These are phyloP conservation scores for Helminthosporium solani DNA, from an alignment of 2,329 filamentous ascomycete species.

Conservation along the genomic window DNA sequence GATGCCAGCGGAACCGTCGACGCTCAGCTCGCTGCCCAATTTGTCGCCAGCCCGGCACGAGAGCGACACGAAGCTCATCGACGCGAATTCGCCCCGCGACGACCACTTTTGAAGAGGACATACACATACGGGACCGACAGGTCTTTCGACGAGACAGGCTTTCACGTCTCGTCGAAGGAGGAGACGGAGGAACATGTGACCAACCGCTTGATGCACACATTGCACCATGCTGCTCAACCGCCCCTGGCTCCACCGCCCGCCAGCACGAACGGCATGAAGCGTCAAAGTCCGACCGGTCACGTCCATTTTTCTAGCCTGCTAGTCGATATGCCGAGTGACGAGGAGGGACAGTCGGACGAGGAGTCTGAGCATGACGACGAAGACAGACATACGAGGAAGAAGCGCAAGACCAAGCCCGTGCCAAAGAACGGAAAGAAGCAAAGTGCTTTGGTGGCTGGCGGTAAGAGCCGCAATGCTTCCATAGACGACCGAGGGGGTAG, in stretches of 20 bases:
- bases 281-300: constrained; percentile 12
- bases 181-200: constrained; percentile 27
- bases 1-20: constrained; percentile 29
- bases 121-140: constrained; percentile 41
- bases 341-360: constrained; percentile 26
- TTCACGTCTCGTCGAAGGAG: constrained; percentile 20
- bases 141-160: constrained; percentile 35
- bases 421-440: constrained; percentile 23
- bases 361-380: constrained; percentile 26
- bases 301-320: constrained; percentile 1
- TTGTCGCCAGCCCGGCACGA: constrained; percentile 18
- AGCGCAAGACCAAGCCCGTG: constrained; percentile 22
- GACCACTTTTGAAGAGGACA: constrained; percentile 26
- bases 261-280: constrained; percentile 9
- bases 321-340: constrained; percentile 13
- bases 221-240: constrained; percentile 24
- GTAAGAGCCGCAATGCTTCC: constrained; percentile 26
- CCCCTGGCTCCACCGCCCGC: constrained; percentile 11
- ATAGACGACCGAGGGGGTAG: constrained; percentile 21
- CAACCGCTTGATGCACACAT: constrained; percentile 25
- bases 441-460: constrained; percentile 9
- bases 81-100: constrained; percentile 14
- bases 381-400: constrained; percentile 21
- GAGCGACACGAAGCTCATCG: constrained; percentile 20
- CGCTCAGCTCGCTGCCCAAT: constrained; percentile 30